Evolutionary conservation across 495 filamentous ascomycete genomes (phyloP).

Genomic region (Tuber umbilicatum): DNA sequence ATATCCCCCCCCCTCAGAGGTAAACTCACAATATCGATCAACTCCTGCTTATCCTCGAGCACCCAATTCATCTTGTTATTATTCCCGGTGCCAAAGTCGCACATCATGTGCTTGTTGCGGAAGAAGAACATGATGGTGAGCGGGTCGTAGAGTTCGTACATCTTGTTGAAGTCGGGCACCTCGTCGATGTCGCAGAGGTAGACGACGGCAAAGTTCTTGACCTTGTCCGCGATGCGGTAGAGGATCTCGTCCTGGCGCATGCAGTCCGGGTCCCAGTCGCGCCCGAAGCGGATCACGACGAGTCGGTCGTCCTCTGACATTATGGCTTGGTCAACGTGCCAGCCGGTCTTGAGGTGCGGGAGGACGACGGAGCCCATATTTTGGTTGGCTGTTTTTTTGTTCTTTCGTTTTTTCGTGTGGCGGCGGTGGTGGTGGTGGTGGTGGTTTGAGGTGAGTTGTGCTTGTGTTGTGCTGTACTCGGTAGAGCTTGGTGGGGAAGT

Average conservation of each 20-base stretch:
- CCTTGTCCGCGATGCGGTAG: conserved; percentile 75
- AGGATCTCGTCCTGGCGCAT: conserved; percentile 94
- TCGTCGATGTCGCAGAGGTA: conserved; percentile 96
- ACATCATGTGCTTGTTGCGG: conserved; percentile 98
- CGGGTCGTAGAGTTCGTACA: conserved; percentile 63
- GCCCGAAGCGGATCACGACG: conserved; percentile 90
- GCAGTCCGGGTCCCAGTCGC: conserved; percentile 69
- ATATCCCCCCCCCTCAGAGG: neutral
- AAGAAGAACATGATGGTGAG: conserved; percentile 80
- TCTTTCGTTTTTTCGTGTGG: conserved; percentile 4
- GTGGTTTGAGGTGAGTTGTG: neutral
- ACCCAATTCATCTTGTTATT: conserved; percentile 99
- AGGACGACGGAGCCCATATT: conserved; percentile 87
- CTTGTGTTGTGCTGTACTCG: neutral
- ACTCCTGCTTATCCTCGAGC: conserved; percentile 93
- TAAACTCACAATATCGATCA: conserved; percentile 70
- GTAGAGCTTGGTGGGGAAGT: neutral
- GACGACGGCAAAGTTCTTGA: conserved; percentile 88
- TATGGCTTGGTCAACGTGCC: conserved; percentile 95
- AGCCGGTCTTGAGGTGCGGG: conserved; percentile 84
- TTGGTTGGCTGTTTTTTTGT: conserved; percentile 5
- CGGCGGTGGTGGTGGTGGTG: conserved; percentile 5
- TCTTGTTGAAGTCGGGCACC: conserved; percentile 94
- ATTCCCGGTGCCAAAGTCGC: conserved; percentile 95
- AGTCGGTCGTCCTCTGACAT: conserved; percentile 88